phyloP scores from a whole-genome alignment of 164 flowering plant species.

The Warburgia ugandensis region DNA sequence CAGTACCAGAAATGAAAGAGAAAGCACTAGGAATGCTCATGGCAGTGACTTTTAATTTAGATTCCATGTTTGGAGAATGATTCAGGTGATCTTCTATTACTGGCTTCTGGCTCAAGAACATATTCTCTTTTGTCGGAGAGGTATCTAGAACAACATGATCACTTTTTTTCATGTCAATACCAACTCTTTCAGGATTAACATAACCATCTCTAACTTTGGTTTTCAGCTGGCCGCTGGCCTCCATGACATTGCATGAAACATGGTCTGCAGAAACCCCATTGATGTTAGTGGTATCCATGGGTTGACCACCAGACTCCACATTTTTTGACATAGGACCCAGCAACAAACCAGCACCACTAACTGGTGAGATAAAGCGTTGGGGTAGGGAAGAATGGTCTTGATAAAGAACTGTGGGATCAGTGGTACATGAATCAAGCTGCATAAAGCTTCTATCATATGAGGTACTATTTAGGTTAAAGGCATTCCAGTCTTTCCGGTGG shows the following conservation, averaged over 20 bases:
- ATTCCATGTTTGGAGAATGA: not conserved
- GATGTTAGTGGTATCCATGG: slow-evolving; percentile 9
- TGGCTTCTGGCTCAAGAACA: slow-evolving; percentile 11
- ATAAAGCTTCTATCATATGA: slow-evolving; percentile 6
- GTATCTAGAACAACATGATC: slow-evolving; percentile 8
- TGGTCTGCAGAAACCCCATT: slow-evolving; percentile 6
- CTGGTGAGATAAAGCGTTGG: slow-evolving; percentile 13
- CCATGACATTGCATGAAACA: slow-evolving; percentile 2
- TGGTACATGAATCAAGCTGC: slow-evolving; percentile 10
- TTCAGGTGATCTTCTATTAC: slow-evolving; percentile 9
- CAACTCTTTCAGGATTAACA: slow-evolving; percentile 12
- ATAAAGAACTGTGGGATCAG: slow-evolving; percentile 5
- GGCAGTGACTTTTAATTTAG: slow-evolving; percentile 14
- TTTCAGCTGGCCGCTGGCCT: not conserved
- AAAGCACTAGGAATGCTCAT: slow-evolving; percentile 12
- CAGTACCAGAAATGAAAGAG: slow-evolving; percentile 8
- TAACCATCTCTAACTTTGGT: slow-evolving; percentile 9
- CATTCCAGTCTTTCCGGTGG: slow-evolving; percentile 7
- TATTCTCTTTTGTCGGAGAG: slow-evolving; percentile 10
- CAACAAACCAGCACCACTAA: slow-evolving; percentile 6
- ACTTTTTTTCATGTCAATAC: slow-evolving; percentile 9
- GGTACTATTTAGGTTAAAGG: slow-evolving; percentile 2
- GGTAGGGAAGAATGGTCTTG: not conserved
- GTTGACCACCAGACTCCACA: slow-evolving; percentile 6
- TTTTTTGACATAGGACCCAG: slow-evolving; percentile 7